Evolutionary conservation across 805 yeast species (phyloP).

Genomic region (Candida endomychidarum): DNA sequence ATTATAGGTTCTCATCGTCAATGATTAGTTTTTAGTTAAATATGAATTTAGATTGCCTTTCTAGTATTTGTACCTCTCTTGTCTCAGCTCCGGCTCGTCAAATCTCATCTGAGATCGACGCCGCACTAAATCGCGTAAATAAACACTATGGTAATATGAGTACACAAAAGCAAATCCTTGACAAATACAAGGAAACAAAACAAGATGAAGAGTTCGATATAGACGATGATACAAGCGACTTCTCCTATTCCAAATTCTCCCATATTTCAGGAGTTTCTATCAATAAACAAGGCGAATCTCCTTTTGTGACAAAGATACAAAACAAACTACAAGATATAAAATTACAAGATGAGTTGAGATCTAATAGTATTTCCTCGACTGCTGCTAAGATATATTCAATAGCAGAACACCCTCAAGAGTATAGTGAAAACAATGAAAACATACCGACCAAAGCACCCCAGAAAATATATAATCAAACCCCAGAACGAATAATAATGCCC

Average conservation of each 20-base stretch:
- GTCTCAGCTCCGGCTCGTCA: not conserved
- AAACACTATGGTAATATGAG: conserved; percentile 5
- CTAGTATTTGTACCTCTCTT: too few relatives aligned
- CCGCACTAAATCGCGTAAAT: conserved; percentile 3
- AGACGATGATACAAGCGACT: conserved; percentile 26
- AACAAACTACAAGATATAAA: conserved; percentile 15
- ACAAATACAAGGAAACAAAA: conserved; percentile 23
- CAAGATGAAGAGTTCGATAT: conserved; percentile 22
- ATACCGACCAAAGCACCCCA: conserved; percentile 7
- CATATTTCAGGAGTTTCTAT: conserved; percentile 18
- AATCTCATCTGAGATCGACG: too few relatives aligned
- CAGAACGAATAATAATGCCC: conserved; percentile 9
- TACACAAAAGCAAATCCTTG: conserved; percentile 4
- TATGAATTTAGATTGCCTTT: too few relatives aligned
- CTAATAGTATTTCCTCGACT: conserved; percentile 1
- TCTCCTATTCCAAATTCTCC: conserved; percentile 40
- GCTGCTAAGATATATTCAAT: not conserved
- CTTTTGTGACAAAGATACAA: conserved; percentile 32
- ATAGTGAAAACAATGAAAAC: conserved; percentile 14
- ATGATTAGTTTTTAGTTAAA: too few relatives aligned
- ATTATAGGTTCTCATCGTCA: too few relatives aligned
- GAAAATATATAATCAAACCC: conserved; percentile 1
- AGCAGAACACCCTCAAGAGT: conserved; percentile 10
- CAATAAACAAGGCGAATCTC: conserved; percentile 19
- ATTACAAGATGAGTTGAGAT: conserved; percentile 4